Percentiles rank a stretch among this genome's conserved stretches.
Evolutionary conservation across 495 filamentous ascomycete genomes (phyloP).

Genomic region (Talaromyces stipitatus): DNA sequence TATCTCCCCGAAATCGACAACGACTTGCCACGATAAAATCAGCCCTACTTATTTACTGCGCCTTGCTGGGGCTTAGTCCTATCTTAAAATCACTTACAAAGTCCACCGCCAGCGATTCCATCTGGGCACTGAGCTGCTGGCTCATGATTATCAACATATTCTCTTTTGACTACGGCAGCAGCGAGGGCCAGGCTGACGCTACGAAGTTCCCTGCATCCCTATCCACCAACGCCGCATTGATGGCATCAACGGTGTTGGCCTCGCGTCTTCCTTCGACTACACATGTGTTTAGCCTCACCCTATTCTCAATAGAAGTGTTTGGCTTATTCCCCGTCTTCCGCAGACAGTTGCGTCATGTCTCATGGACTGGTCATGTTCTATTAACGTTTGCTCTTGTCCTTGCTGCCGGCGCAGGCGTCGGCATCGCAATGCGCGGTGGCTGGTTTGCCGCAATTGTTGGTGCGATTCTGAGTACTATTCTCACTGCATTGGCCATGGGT

Average conservation of each 20-base stretch:
- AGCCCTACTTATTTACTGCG: conserved; percentile 85
- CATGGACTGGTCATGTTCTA: conserved; percentile 73
- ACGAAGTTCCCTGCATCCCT: conserved; percentile 73
- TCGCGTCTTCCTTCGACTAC: conserved; percentile 80
- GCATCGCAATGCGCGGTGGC: conserved; percentile 62
- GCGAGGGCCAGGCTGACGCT: conserved; percentile 31
- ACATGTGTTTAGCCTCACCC: conserved; percentile 89
- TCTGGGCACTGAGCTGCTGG: conserved; percentile 94
- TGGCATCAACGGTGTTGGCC: conserved; percentile 89
- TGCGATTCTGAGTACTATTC: conserved; percentile 61
- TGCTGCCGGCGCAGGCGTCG: conserved; percentile 69
- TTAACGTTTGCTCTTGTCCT: conserved; percentile 75
- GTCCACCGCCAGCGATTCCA: conserved; percentile 82
- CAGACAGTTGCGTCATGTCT: conserved; percentile 72
- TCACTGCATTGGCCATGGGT: conserved; percentile 74
- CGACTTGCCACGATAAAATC: conserved; percentile 76
- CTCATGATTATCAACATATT: conserved; percentile 92
- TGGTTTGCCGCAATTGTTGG: conserved; percentile 67
- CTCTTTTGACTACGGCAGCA: conserved; percentile 90
- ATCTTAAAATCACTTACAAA: conserved; percentile 91
- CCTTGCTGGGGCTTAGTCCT: conserved; percentile 81
- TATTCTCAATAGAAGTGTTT: conserved; percentile 96
- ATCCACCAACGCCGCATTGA: conserved; percentile 89
- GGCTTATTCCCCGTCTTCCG: conserved; percentile 94
- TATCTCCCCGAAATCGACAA: conserved; percentile 57